phyloP scores from a whole-genome alignment of 768 basidiomycete genomes.

The Lactarius quietus region DNA sequence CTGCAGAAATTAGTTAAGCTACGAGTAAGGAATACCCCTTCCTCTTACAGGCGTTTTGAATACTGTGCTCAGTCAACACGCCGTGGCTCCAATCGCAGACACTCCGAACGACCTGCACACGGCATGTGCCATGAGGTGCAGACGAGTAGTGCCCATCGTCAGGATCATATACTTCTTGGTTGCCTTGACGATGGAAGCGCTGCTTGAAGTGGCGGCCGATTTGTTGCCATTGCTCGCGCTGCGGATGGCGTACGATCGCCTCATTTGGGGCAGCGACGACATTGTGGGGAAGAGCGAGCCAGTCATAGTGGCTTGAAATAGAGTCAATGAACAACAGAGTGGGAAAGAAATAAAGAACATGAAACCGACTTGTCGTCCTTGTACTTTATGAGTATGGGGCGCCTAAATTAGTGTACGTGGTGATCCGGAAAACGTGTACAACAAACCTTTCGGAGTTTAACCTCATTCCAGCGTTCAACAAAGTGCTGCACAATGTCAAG shows the following conservation, averaged over 20 bases:
- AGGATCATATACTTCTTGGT: conserved; percentile 35
- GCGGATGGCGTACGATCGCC: conserved; percentile 67
- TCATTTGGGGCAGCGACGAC: conserved; percentile 59
- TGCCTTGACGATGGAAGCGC: conserved; percentile 33
- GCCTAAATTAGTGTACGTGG: background rate
- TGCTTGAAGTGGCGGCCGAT: conserved; percentile 30
- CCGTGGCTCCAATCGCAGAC: conserved; percentile 95
- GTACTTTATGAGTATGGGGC: conserved; percentile 27
- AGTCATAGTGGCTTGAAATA: conserved; percentile 45
- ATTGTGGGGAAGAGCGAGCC: conserved; percentile 81
- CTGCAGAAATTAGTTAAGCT: conserved; percentile 35
- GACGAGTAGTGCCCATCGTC: conserved; percentile 37
- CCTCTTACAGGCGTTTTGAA: conserved; percentile 86
- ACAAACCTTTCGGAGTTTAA: conserved; percentile 75
- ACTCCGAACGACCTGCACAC: conserved; percentile 79
- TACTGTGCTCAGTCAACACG: conserved; percentile 82
- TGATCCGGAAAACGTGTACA: background rate
- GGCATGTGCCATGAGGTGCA: conserved; percentile 50
- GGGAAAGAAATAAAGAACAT: background rate
- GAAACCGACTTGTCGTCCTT: conserved; percentile 45
- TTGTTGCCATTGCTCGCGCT: conserved; percentile 56
- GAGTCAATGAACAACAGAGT: background rate
- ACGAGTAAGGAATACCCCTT: background rate
- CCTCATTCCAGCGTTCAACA: conserved; percentile 85
- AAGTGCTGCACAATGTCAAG: conserved; percentile 94